Evolutionary conservation across 106 monocot genomes (phyloP).

Genomic region (Acorus gramineus): DNA sequence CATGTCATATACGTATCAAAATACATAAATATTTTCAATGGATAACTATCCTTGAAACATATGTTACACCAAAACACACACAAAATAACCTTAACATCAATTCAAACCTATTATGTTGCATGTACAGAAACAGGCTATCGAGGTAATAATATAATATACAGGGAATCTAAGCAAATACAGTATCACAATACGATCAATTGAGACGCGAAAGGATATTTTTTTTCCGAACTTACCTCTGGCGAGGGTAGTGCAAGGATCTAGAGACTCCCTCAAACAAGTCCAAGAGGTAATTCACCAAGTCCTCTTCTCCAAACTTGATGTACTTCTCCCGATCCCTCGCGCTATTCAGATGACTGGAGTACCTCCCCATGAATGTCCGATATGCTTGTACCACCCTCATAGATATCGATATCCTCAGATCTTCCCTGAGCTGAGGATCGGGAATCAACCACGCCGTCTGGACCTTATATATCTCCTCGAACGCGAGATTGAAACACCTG

Average conservation of each 20-base stretch:
- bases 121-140: no score
- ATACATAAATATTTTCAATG: no score
- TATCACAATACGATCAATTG: no score
- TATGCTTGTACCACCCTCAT: constrained; percentile 19
- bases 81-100: no score
- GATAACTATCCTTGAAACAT: no score
- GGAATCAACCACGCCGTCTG: constrained; percentile 19
- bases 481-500: constrained; percentile 16
- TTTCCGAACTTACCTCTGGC: no score
- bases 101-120: no score
- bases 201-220: no score
- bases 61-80: no score
- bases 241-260: constrained; percentile 1
- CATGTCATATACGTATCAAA: no score
- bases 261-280: constrained; percentile 9
- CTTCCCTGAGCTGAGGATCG: constrained; percentile 18
- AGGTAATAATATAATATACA: no score
- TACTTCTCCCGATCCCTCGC: constrained; percentile 6
- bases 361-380: constrained; percentile 21
- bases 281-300: constrained; percentile 8
- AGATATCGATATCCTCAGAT: constrained; percentile 19
- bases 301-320: constrained; percentile 15
- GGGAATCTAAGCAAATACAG: no score
- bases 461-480: constrained; percentile 11
- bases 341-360: constrained; percentile 4